Evolutionary conservation across 2,329 filamentous ascomycete species (phyloP), one percentile per base, ranked within the genome.

Genomic region (Neoarthrinium moseri): DNA sequence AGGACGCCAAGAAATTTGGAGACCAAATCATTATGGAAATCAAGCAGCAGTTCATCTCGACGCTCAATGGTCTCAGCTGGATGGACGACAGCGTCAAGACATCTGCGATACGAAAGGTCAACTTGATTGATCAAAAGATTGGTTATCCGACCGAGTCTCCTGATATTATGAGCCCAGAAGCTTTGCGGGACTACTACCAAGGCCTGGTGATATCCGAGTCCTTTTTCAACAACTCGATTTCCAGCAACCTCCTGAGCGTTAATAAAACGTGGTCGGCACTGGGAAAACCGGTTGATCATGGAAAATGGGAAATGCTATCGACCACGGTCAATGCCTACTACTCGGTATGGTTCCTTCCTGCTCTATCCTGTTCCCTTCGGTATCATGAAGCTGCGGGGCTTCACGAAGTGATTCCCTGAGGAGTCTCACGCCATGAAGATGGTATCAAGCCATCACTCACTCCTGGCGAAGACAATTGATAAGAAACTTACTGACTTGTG

Each of bases 21-120:
- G 81, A 88, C 47, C 75, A 81, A 44, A 83, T 91, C 53, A 78
- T 89, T n/a, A 77, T 77, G 8, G 82, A 87, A 52, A 84, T 90
- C 59, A 87, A 86, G 62, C 71, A 77, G 13, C 75, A 80, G 17
- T 89, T 89, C 55, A 75, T 78, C 3, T 59, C 45, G 62, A 71
- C 41, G 73, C 73, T 35, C 59, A 70, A 45, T 32, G 56, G 53
- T n/a, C 54, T 65, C 72, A 54, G 81, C 72, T 41, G 69, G 72
- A 49, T 85, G 81, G 81, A 84, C 79, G 80, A 78, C 72, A 51
- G 66, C 70, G 80, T 83, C 22, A 73, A 76, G 40, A 70, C 79
- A 39, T 61, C 80, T 23, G 81, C 79, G 2, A 77, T 80, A 34
- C 67, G 81, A 54, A 85, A 85, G 54, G 81, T 85, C 4, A 73